A percentile compares a stretch with the other conserved stretches of the same genome.
Evolutionary conservation across 1,139 yeast genomes (phyloP).

Genomic region (Taiozyma sp.): DNA sequence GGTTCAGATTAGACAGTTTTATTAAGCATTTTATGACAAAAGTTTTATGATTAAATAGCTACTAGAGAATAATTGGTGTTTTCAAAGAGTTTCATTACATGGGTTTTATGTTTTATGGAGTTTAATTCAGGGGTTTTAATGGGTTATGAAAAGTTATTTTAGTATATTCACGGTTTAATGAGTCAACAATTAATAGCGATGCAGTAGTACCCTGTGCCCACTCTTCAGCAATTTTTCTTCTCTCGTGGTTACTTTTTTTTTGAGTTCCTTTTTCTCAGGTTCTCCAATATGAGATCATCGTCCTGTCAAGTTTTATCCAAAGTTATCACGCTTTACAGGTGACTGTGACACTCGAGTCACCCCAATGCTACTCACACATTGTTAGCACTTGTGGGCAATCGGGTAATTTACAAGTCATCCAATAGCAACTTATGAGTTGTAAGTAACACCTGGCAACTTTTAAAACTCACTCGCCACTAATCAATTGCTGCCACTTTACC

Average conservation of each 20-base stretch:
- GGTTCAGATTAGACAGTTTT: constrained; percentile 23
- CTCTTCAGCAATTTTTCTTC: too few relatives aligned
- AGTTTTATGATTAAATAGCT: background rate
- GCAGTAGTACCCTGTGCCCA: background rate
- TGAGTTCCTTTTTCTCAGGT: background rate
- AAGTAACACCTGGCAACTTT: background rate
- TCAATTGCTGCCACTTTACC: too few relatives aligned
- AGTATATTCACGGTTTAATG: background rate
- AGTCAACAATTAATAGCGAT: background rate
- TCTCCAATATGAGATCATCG: background rate
- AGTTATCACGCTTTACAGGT: background rate
- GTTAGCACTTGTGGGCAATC: background rate
- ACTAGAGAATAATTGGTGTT: background rate
- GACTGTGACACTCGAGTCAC: background rate
- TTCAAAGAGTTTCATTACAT: background rate
- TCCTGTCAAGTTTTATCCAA: background rate
- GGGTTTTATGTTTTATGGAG: background rate
- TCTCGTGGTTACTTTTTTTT: too few relatives aligned
- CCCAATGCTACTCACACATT: background rate
- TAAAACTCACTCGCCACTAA: background rate
- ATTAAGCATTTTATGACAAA: constrained; percentile 1
- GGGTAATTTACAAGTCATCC: background rate
- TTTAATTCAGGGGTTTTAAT: background rate
- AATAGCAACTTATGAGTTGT: background rate
- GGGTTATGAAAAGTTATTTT: background rate